These are phyloP conservation scores for Salpingoeca rosetta DNA, from an alignment of 78 protist genomes.

Conservation along the genomic window DNA sequence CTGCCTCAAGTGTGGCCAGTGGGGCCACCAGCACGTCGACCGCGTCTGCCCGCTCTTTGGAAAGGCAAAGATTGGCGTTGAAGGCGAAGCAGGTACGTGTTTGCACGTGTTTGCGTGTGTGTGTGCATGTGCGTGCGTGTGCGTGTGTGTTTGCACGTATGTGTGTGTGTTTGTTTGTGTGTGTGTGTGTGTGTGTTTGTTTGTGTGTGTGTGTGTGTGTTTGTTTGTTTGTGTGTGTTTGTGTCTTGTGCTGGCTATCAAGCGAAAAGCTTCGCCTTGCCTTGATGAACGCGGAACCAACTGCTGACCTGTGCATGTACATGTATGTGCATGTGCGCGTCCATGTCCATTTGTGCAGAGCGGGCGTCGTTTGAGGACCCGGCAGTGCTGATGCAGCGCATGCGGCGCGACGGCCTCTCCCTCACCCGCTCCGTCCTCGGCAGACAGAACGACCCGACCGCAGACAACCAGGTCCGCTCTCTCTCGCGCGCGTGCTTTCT, in stretches of 20 bases:
- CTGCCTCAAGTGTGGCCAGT: constrained; percentile 33
- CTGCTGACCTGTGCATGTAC: background rate
- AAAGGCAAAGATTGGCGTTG: background rate
- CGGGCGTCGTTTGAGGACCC: background rate
- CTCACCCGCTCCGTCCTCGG: background rate
- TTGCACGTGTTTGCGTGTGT: background rate
- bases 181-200: no score
- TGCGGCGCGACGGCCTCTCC: background rate
- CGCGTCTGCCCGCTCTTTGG: constrained; percentile 31
- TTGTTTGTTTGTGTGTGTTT: no score
- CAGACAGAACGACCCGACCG: no score
- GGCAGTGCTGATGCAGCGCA: background rate
- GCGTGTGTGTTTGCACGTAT: no score
- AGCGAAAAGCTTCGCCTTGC: background rate
- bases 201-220: no score
- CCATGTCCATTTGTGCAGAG: background rate
- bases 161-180: no score
- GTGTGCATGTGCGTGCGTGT: no score
- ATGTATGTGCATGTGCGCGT: background rate
- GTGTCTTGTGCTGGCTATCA: no score
- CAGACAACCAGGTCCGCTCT: no score
- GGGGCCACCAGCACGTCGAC: constrained; percentile 53
- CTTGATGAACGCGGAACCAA: background rate
- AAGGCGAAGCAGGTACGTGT: background rate
- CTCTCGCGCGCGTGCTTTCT: no score